These are phyloP conservation scores for Infundibulicybe gibba DNA, from an alignment of 768 basidiomycete genomes.

Conservation along the genomic window DNA sequence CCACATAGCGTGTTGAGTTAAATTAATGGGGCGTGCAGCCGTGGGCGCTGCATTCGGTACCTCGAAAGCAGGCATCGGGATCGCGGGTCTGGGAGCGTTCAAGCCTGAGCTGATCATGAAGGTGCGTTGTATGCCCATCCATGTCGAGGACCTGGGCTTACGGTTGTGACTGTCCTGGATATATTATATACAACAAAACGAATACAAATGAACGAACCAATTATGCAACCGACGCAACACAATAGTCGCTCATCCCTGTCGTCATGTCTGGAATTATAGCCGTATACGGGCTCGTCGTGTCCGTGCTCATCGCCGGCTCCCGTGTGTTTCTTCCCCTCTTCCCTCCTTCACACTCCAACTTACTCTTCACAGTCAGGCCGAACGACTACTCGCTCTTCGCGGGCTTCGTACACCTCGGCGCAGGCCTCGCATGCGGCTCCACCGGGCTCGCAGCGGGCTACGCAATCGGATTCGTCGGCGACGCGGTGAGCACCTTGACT, in stretches of 20 bases:
- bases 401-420: constrained; percentile 90
- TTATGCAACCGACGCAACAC: background rate
- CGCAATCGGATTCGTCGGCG: constrained; percentile 92
- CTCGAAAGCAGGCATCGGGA: constrained; percentile 95
- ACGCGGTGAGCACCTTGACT: constrained; percentile 60
- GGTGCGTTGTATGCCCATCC: constrained; percentile 37
- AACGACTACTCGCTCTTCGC: constrained; percentile 77
- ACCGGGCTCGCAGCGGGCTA: constrained; percentile 93
- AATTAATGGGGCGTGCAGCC: constrained; percentile 41
- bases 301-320: constrained; percentile 82
- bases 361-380: constrained; percentile 47
- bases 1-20: constrained; percentile 1
- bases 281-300: constrained; percentile 94
- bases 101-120: constrained; percentile 98
- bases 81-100: constrained; percentile 91
- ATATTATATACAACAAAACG: too few species aligned
- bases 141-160: background rate
- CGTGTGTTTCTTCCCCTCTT: constrained; percentile 24
- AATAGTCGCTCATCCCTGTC: constrained; percentile 89
- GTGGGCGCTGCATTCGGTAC: constrained; percentile 96
- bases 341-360: background rate
- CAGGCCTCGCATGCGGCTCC: constrained; percentile 86
- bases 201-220: too few species aligned
- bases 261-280: constrained; percentile 99
- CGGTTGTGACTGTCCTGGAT: too few species aligned